These are phyloP conservation scores for Adansonia grandidieri DNA, from an alignment of 441 rosid genomes.

Conservation along the genomic window DNA sequence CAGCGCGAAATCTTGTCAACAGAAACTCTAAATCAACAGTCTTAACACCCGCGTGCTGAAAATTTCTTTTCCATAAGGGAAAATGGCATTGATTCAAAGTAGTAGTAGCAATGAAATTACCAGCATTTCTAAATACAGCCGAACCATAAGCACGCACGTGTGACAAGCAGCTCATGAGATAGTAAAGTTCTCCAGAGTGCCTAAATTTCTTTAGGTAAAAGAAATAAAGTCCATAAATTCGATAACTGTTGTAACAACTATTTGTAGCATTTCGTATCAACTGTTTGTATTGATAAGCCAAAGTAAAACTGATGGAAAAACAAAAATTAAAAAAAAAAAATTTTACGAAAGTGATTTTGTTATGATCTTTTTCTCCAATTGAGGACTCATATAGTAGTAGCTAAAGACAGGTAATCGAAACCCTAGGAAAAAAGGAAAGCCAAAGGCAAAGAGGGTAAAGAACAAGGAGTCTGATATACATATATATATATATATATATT, in stretches of 20 bases:
- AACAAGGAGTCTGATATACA: background rate
- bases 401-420: background rate
- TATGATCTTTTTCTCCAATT: background rate
- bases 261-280: background rate
- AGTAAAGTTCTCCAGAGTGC: conserved; percentile 26
- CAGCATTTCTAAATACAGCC: conserved; percentile 52
- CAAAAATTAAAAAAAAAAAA: background rate
- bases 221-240: background rate
- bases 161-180: conserved; percentile 67
- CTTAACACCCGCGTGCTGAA: conserved; percentile 28
- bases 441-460: background rate
- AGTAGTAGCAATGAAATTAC: conserved; percentile 35
- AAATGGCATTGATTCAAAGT: conserved; percentile 38
- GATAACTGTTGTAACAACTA: background rate
- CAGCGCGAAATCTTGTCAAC: conserved; percentile 40
- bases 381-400: background rate
- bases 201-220: conserved; percentile 13
- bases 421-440: conserved; percentile 10
- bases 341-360: background rate
- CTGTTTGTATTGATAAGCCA: background rate
- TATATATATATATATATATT: background rate
- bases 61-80: conserved; percentile 32
- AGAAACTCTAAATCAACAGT: conserved; percentile 38
- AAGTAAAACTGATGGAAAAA: background rate
- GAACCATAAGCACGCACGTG: conserved; percentile 65